Conservation (phyloP, 2,329 filamentous ascomycete genomes). For the Diaporthe velutina region DNA sequence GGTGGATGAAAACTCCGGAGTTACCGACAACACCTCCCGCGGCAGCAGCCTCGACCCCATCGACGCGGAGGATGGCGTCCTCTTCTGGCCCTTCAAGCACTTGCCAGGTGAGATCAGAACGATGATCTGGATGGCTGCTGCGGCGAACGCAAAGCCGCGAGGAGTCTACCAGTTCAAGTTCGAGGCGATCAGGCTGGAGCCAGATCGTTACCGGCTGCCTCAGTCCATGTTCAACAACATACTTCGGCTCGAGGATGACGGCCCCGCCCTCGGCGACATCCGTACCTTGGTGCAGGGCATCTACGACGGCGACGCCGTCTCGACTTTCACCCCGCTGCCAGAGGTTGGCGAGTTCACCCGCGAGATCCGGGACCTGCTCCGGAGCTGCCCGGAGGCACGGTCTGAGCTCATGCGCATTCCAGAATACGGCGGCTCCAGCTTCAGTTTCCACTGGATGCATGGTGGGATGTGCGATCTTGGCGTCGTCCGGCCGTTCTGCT, state of each 20-base stretch:
- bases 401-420: not conserved
- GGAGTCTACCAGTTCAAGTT: not conserved
- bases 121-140: not conserved
- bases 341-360: not conserved
- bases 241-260: accelerated
- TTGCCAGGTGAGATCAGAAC: not conserved
- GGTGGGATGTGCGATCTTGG: not conserved
- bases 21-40: too few relatives aligned
- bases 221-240: not conserved
- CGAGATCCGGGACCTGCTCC: not conserved
- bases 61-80: not conserved
- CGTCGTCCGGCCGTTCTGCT: not conserved
- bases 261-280: not conserved
- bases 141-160: not conserved
- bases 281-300: not conserved
- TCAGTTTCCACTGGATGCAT: not conserved
- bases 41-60: not conserved
- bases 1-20: too few relatives aligned
- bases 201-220: not conserved
- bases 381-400: not conserved
- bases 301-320: not conserved
- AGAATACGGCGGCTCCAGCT: not conserved
- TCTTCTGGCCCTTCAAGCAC: not conserved
- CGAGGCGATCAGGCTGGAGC: too few relatives aligned
- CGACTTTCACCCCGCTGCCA: not conserved